A percentile compares a stretch with the other conserved stretches of the same genome.
Evolutionary conservation across 202 grass and related monocot genomes (phyloP).

Genomic region (Setaria italica): DNA sequence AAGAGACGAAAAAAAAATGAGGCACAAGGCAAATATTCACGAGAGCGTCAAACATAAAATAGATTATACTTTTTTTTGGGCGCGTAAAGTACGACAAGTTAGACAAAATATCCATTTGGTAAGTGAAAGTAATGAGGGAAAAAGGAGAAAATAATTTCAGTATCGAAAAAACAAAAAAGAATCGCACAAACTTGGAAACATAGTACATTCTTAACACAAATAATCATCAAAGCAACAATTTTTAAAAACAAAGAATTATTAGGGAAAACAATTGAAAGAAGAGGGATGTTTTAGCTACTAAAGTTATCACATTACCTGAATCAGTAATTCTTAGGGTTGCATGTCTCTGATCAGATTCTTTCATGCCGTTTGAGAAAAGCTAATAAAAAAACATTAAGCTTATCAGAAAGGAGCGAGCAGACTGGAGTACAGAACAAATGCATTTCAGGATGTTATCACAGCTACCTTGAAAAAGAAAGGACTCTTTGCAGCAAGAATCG

Average conservation of each 20-base stretch:
- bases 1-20: conserved; percentile 35
- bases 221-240: not conserved
- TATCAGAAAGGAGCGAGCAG: conserved; percentile 31
- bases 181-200: not conserved
- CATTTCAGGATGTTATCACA: not conserved
- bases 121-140: not conserved
- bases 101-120: conserved; percentile 19
- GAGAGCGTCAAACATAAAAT: conserved; percentile 14
- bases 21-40: not conserved
- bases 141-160: not conserved
- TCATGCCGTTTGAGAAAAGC: conserved; percentile 99
- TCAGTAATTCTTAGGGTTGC: conserved; percentile 91
- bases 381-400: conserved; percentile 50
- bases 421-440: conserved; percentile 31
- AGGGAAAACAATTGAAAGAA: not conserved
- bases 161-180: not conserved
- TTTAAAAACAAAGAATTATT: not conserved
- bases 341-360: conserved; percentile 92
- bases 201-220: not conserved
- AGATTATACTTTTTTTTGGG: not conserved
- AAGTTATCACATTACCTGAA: conserved; percentile 68
- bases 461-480: conserved; percentile 96
- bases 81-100: not conserved
- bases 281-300: not conserved
- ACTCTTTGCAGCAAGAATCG: conserved; percentile 97